Conservation (phyloP, 257 asterid species). For the Schizonepeta tenuifolia region DNA sequence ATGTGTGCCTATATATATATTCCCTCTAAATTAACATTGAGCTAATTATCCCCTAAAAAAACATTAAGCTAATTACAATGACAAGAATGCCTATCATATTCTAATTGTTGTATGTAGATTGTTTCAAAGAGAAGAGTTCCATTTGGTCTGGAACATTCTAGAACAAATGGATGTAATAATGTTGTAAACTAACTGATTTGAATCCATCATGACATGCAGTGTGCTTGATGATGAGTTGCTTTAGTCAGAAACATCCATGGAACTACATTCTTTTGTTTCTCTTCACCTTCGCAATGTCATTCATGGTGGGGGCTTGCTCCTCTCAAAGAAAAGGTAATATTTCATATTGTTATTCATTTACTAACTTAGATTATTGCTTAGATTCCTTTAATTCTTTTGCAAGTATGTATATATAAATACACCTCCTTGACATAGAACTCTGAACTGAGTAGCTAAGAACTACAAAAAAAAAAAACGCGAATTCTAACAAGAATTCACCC, state of each 20-base stretch:
- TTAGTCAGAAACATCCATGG: conserved; percentile 66
- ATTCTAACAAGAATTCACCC: neutral
- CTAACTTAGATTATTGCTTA: neutral
- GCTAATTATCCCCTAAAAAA: no score
- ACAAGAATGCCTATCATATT: neutral
- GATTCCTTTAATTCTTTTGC: no score
- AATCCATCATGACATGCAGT: conserved; percentile 39
- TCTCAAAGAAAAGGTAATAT: conserved; percentile 50
- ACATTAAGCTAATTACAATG: neutral
- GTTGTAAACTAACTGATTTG: neutral
- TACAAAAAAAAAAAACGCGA: neutral
- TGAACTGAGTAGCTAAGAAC: neutral
- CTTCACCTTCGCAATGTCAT: conserved; percentile 61
- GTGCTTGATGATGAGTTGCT: conserved; percentile 47
- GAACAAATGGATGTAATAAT: no score
- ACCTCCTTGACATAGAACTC: neutral
- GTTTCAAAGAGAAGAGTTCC: neutral
- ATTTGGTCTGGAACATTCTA: no score
- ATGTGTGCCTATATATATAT: no score
- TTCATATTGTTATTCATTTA: neutral
- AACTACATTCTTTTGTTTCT: conserved; percentile 57
- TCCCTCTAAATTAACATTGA: no score
- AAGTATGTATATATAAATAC: no score
- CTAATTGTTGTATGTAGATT: neutral
- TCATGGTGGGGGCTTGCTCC: conserved; percentile 55